Conservation (phyloP, 371 early-diverging fungal species). For the Mucor sp. region DNA sequence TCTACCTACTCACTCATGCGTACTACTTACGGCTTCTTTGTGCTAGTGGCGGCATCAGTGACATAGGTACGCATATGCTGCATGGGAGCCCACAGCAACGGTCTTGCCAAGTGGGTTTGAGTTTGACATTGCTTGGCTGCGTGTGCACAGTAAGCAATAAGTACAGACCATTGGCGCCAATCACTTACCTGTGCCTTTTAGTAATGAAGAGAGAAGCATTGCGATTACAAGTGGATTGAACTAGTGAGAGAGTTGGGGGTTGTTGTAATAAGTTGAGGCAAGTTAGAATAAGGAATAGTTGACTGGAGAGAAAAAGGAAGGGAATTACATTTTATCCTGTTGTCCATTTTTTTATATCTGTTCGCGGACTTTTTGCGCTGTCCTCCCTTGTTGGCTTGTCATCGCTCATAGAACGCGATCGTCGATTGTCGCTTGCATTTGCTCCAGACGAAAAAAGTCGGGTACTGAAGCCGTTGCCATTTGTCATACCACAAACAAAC, state of each 20-base stretch:
- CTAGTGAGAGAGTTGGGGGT: background rate
- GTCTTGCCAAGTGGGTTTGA: background rate
- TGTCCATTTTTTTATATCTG: background rate
- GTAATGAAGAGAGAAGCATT: background rate
- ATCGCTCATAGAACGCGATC: background rate
- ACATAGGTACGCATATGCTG: background rate
- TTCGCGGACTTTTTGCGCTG: background rate
- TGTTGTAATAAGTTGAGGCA: background rate
- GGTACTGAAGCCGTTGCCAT: background rate
- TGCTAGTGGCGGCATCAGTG: background rate
- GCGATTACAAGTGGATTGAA: background rate
- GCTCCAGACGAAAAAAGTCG: background rate
- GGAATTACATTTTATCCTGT: conserved; percentile 1
- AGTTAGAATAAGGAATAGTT: background rate
- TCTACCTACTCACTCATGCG: background rate
- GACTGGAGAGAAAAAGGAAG: background rate
- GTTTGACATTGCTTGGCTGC: conserved; percentile 4
- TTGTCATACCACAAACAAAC: background rate
- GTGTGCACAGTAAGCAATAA: background rate
- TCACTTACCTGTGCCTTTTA: background rate
- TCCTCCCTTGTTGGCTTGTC: background rate
- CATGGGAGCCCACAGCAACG: background rate
- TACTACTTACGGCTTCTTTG: conserved; percentile 21
- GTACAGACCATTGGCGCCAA: background rate
- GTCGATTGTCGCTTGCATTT: background rate